Evolutionary conservation across 2,329 filamentous ascomycete genomes (phyloP), one percentile per base, ranked within the genome.

Genomic region (Microsporum ferrugineum): DNA sequence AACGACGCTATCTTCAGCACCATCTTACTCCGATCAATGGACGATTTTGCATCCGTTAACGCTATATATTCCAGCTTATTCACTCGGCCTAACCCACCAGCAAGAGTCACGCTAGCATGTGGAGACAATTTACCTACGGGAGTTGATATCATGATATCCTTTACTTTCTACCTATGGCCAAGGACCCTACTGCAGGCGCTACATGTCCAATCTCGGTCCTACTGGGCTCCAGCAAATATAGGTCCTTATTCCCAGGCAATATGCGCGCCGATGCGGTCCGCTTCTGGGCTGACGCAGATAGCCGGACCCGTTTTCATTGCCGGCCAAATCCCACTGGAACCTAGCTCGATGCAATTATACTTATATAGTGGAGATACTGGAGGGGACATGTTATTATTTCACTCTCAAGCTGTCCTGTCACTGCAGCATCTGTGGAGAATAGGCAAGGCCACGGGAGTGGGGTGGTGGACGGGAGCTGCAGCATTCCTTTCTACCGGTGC

Each of bases 151-250:
- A 81, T 92, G 64, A 73, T 85, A 23, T 83, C 80, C 17, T 71
- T 81, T 34, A 71, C 79, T 8, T 68, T 80, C n/a, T 73, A 79
- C 62, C 65, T 73, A 27, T 71, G 71, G 4, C 49, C 64, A 33
- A 68, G 68, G 45, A 65, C 66, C 17, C 60, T 62, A 43, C 73
- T 78, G 36, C 71, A 76, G 61, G 88, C 74, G 0, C 80, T 97
- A 0, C 94, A 99, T 72, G 91, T 99, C 4, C 94, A 97, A 74
- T 91, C 88, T 2, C 80, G 89, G 43, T 95, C 90, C 8, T 97
- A 97, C 78, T 99, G 94, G 94, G 94, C 94, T 0, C 94, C 94
- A 0, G 92, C 94, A 23, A 97, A 97, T 70, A 97, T 99, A 60
- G 94, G 94, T 0, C 94, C 94, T 0, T 97, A 97, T 73, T 96